Percentiles rank a stretch among this genome's conserved stretches.
phyloP scores from a whole-genome alignment of 2,329 filamentous ascomycete species.

The Fusarium haematococcum region DNA sequence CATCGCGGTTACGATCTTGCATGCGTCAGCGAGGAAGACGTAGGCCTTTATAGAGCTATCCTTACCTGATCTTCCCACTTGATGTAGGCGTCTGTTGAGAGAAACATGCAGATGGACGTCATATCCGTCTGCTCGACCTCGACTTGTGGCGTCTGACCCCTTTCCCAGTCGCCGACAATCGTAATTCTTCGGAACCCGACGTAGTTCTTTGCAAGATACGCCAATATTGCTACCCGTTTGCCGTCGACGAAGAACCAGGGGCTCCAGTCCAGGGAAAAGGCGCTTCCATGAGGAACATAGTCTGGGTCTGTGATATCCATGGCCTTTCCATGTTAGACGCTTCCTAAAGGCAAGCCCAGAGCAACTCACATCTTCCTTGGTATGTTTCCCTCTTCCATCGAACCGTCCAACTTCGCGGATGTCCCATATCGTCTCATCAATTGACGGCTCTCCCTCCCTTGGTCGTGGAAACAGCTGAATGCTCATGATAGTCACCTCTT shows the following conservation, averaged over 20 bases:
- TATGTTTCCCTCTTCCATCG: slow-evolving; percentile 59
- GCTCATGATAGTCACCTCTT: slow-evolving; percentile 63
- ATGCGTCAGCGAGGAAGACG: slow-evolving; percentile 14
- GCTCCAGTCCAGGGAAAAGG: slow-evolving; percentile 66
- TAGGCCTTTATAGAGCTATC: background rate
- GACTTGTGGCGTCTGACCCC: slow-evolving; percentile 52
- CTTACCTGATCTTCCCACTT: slow-evolving; percentile 66
- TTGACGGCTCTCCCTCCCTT: slow-evolving; percentile 29
- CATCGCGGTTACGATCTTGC: slow-evolving; percentile 58
- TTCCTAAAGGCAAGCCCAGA: background rate
- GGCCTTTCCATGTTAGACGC: slow-evolving; percentile 39
- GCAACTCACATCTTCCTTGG: slow-evolving; percentile 43
- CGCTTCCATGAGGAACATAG: slow-evolving; percentile 60
- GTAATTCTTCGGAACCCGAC: slow-evolving; percentile 67
- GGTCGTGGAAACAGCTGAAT: slow-evolving; percentile 54
- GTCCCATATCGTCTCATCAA: slow-evolving; percentile 57
- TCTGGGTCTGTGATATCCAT: slow-evolving; percentile 58
- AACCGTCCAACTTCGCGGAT: slow-evolving; percentile 65
- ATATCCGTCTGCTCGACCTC: slow-evolving; percentile 56
- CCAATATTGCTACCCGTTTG: slow-evolving; percentile 57
- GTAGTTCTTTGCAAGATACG: slow-evolving; percentile 63
- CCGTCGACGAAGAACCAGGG: slow-evolving; percentile 59
- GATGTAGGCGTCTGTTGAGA: slow-evolving; percentile 65
- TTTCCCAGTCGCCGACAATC: slow-evolving; percentile 51
- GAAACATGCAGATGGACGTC: slow-evolving; percentile 61